Percentiles rank a stretch among this genome's conserved stretches.
Evolutionary conservation across 2,329 filamentous ascomycete species (phyloP).

Genomic region (Claviceps citrina): DNA sequence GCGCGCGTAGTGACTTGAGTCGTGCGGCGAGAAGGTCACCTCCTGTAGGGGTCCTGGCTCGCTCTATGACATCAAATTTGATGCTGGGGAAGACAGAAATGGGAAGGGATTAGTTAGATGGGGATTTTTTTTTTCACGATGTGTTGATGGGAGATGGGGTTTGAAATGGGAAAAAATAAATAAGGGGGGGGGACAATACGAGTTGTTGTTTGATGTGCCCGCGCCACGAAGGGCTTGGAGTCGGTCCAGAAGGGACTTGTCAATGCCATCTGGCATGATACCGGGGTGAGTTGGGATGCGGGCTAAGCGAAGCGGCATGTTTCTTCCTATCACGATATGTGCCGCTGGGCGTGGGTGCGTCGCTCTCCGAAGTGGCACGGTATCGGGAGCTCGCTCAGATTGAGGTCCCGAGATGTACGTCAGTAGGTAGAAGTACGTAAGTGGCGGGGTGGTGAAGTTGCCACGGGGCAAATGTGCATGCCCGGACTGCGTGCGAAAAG

Average conservation of each 20-base stretch:
- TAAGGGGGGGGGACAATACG: background rate
- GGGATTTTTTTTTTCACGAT: background rate
- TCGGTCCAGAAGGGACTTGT: slow-evolving; percentile 35
- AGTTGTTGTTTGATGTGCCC: slow-evolving; percentile 6
- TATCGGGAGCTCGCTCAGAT: background rate
- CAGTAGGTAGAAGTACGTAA: no score
- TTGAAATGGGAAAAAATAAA: background rate
- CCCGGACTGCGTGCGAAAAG: no score
- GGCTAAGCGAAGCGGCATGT: no score
- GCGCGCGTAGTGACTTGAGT: slow-evolving; percentile 34
- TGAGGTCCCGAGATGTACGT: no score
- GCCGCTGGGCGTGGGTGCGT: no score
- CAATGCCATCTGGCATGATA: slow-evolving; percentile 22
- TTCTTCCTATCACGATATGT: no score
- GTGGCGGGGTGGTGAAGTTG: no score
- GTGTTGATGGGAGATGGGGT: slow-evolving; percentile 7
- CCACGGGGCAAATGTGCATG: no score
- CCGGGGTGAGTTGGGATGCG: background rate
- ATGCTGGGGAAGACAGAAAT: slow-evolving; percentile 9
- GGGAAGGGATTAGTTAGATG: background rate
- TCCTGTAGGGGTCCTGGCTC: slow-evolving; percentile 26
- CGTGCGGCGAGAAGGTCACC: slow-evolving; percentile 38
- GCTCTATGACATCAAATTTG: slow-evolving; percentile 24
- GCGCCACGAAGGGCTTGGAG: slow-evolving; percentile 33
- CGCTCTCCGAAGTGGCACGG: no score